These are phyloP conservation scores for Zymoseptoria tritici DNA, from an alignment of 2,329 filamentous ascomycete species.

Conservation along the genomic window DNA sequence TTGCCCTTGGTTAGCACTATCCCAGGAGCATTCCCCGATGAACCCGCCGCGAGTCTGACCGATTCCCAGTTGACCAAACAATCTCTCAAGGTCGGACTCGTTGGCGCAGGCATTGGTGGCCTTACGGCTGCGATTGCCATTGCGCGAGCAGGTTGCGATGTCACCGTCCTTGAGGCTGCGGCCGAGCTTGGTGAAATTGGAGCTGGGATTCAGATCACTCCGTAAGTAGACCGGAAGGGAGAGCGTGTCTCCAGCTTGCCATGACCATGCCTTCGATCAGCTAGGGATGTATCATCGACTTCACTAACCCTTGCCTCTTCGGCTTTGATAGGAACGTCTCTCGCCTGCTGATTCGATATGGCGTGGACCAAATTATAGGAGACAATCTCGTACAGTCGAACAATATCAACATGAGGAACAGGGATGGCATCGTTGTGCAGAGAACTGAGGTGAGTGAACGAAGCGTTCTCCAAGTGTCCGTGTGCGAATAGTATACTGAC, in stretches of 20 bases:
- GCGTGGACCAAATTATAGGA: slow-evolving; percentile 34
- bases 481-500: not conserved
- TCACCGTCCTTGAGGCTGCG: slow-evolving; percentile 35
- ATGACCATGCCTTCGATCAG: not conserved
- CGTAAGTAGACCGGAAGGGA: not conserved
- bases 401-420: slow-evolving; percentile 33
- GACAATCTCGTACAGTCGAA: slow-evolving; percentile 35
- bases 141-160: slow-evolving; percentile 26
- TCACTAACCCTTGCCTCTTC: not conserved
- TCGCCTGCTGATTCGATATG: slow-evolving; percentile 33
- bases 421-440: slow-evolving; percentile 30
- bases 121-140: slow-evolving; percentile 36
- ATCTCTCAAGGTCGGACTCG: slow-evolving; percentile 12
- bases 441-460: slow-evolving; percentile 9
- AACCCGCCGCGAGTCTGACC: not conserved
- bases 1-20: not conserved
- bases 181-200: slow-evolving; percentile 31
- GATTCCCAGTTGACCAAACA: not conserved
- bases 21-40: not conserved
- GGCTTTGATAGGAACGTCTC: slow-evolving; percentile 27
- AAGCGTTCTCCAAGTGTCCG: not conserved
- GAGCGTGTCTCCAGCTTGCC: not conserved
- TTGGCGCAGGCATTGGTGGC: slow-evolving; percentile 34
- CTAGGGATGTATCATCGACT: not conserved
- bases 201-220: slow-evolving; percentile 21